Evolutionary conservation across 495 filamentous ascomycete species (phyloP).

Genomic region (Hypomontagnella monticulosa): DNA sequence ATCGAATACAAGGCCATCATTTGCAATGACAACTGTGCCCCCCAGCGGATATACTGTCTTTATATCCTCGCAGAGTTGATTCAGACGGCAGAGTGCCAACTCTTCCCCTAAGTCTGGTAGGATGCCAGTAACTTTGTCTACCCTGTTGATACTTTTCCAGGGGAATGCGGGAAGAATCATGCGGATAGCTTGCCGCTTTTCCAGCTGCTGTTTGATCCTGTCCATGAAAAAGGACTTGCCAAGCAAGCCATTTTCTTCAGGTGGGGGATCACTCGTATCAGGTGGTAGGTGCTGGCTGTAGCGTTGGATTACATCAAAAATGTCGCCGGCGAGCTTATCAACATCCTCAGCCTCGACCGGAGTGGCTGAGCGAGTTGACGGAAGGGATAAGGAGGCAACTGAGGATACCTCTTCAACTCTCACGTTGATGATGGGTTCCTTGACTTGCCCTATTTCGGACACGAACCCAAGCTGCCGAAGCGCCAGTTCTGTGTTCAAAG

Average conservation of each 20-base stretch:
- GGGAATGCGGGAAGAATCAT: neutral
- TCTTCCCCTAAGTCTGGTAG: neutral
- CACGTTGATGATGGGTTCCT: neutral
- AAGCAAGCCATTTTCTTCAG: neutral
- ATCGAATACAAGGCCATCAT: neutral
- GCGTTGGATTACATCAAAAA: neutral
- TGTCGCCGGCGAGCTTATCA: neutral
- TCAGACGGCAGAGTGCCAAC: neutral
- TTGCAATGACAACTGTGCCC: neutral
- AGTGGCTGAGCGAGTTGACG: neutral
- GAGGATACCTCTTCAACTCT: neutral
- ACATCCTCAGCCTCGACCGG: neutral
- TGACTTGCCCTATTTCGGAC: neutral
- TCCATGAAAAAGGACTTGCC: neutral
- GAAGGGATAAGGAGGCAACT: neutral
- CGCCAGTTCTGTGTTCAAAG: neutral
- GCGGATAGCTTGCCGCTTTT: neutral
- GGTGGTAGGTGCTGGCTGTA: neutral
- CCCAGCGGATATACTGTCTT: neutral
- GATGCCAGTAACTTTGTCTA: neutral
- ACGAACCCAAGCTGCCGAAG: neutral
- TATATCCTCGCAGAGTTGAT: neutral
- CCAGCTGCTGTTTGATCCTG: neutral
- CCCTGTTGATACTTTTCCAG: neutral
- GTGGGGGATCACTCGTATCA: neutral